phyloP scores from a whole-genome alignment of 1,139 yeast genomes.

The Blastobotrys capitulatus region DNA sequence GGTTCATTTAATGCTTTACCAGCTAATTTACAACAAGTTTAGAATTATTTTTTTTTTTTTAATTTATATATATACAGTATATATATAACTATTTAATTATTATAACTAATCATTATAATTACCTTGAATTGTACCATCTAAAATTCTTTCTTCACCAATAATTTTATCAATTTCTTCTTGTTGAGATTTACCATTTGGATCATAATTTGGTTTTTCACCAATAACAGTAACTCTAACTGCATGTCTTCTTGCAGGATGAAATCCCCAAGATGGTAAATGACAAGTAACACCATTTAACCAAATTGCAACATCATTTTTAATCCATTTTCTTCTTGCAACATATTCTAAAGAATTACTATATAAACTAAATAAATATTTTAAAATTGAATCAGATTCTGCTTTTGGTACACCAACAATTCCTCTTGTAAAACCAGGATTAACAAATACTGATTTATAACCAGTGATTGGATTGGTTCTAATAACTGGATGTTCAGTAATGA shows the following conservation, averaged over 20 bases:
- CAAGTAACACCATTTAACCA: slow-evolving; percentile 69
- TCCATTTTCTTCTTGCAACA: slow-evolving; percentile 55
- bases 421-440: slow-evolving; percentile 57
- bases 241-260: slow-evolving; percentile 47
- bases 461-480: slow-evolving; percentile 67
- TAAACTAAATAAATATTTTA: slow-evolving; percentile 48
- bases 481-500: slow-evolving; percentile 57
- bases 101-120: slow-evolving; percentile 27
- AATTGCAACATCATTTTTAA: slow-evolving; percentile 54
- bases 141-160: slow-evolving; percentile 19
- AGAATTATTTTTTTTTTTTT: background rate
- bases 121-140: slow-evolving; percentile 28
- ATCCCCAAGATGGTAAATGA: slow-evolving; percentile 49
- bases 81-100: background rate
- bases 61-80: background rate
- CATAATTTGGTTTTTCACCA: slow-evolving; percentile 41
- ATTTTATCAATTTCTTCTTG: slow-evolving; percentile 24
- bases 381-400: slow-evolving; percentile 54
- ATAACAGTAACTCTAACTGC: slow-evolving; percentile 64
- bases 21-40: slow-evolving; percentile 14
- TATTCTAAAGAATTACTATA: slow-evolving; percentile 49
- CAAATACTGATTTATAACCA: slow-evolving; percentile 53
- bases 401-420: slow-evolving; percentile 59
- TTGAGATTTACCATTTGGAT: slow-evolving; percentile 26
- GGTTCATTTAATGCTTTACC: slow-evolving; percentile 87